These are phyloP conservation scores for Arthroderma uncinatum DNA, from an alignment of 2,329 filamentous ascomycete species.

Conservation along the genomic window DNA sequence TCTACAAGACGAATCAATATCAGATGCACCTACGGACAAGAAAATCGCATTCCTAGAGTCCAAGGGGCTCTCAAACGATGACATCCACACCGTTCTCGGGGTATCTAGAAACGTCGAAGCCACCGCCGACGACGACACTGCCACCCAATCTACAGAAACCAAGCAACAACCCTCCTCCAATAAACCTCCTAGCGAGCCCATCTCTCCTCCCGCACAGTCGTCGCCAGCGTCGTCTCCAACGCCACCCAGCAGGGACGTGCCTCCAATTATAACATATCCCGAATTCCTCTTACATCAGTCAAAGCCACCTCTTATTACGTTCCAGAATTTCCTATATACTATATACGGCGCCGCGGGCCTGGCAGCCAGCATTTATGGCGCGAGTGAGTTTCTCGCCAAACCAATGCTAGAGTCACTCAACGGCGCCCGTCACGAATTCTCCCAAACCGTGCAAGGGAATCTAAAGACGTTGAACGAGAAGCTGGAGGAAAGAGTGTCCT, in stretches of 20 bases:
- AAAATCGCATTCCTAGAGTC: conserved; percentile 66
- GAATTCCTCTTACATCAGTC: conserved; percentile 51
- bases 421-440: conserved; percentile 47
- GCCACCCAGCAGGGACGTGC: conserved; percentile 23
- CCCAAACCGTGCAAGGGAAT: conserved; percentile 41
- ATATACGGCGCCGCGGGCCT: conserved; percentile 47
- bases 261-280: conserved; percentile 56
- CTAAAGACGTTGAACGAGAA: conserved; percentile 47
- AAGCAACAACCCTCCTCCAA: background rate
- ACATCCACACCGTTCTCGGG: conserved; percentile 58
- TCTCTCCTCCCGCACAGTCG: background rate
- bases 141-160: conserved; percentile 4
- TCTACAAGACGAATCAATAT: conserved; percentile 62
- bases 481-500: conserved; percentile 42
- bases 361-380: conserved; percentile 46
- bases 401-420: conserved; percentile 48
- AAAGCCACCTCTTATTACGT: conserved; percentile 50
- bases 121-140: conserved; percentile 12
- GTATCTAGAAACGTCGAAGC: conserved; percentile 26
- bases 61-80: conserved; percentile 58
- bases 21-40: conserved; percentile 55
- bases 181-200: background rate
- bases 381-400: conserved; percentile 48
- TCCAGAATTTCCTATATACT: conserved; percentile 45
- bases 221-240: conserved; percentile 8